Evolutionary conservation across 805 yeast species (phyloP).

Genomic region (Wickerhamiella australiensis): DNA sequence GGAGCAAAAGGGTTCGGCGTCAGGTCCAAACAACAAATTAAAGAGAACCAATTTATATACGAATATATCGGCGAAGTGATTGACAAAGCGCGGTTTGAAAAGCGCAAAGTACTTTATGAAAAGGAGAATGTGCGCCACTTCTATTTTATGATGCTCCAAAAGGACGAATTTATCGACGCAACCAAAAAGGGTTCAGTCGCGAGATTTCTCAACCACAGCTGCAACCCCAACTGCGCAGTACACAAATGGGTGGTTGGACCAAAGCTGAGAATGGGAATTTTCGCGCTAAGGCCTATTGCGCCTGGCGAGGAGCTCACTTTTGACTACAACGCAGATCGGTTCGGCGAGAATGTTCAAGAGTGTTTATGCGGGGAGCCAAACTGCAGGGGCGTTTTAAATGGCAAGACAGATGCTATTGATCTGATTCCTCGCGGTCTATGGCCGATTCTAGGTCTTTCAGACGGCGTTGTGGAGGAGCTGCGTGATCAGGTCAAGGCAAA

Average conservation of each 20-base stretch:
- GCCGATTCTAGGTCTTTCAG: conserved; percentile 67
- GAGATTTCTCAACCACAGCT: conserved; percentile 87
- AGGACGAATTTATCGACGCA: conserved; percentile 89
- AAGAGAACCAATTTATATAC: conserved; percentile 60
- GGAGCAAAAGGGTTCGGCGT: conserved; percentile 84
- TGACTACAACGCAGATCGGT: conserved; percentile 89
- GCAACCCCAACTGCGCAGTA: conserved; percentile 87
- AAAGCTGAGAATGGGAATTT: conserved; percentile 85
- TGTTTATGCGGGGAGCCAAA: conserved; percentile 90
- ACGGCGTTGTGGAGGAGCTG: conserved; percentile 50
- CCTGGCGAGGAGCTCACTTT: conserved; percentile 85
- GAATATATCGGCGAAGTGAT: conserved; percentile 94
- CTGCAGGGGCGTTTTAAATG: conserved; percentile 90
- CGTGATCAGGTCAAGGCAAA: conserved; percentile 16
- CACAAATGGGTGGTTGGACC: conserved; percentile 96
- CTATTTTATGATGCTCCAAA: conserved; percentile 91
- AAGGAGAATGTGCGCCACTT: conserved; percentile 58
- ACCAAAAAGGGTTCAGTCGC: conserved; percentile 80
- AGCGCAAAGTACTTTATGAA: conserved; percentile 57
- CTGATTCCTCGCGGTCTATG: conserved; percentile 75
- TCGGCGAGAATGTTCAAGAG: conserved; percentile 88
- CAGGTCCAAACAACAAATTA: conserved; percentile 49
- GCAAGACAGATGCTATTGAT: conserved; percentile 91
- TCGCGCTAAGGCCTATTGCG: conserved; percentile 60
- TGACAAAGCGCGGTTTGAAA: conserved; percentile 62